A percentile compares a stretch with the other conserved stretches of the same genome.
Evolutionary conservation across 805 yeast genomes (phyloP).

Genomic region (Priceomyces melissophilus): DNA sequence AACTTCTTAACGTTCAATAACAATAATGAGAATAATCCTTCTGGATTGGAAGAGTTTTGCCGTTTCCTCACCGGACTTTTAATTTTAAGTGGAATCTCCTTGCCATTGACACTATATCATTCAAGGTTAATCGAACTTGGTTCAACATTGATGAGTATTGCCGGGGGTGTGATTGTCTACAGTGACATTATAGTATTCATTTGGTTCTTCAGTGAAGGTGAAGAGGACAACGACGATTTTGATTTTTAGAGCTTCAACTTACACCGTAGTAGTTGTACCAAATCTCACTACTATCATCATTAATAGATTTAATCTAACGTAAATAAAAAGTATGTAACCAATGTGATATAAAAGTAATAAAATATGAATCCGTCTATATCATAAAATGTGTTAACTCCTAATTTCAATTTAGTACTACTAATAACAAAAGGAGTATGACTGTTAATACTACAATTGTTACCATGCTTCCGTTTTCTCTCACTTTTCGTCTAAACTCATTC

Average conservation of each 20-base stretch:
- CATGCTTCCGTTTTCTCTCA: slow-evolving; percentile 41
- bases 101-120: slow-evolving; percentile 41
- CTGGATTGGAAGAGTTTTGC: slow-evolving; percentile 37
- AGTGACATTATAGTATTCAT: slow-evolving; percentile 41
- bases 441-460: slow-evolving; percentile 40
- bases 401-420: slow-evolving; percentile 38
- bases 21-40: slow-evolving; percentile 34
- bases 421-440: slow-evolving; percentile 34
- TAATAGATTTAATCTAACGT: neutral
- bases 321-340: neutral
- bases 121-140: slow-evolving; percentile 34
- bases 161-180: slow-evolving; percentile 45
- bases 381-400: neutral
- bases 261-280: neutral
- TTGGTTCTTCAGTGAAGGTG: slow-evolving; percentile 45
- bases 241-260: slow-evolving; percentile 26
- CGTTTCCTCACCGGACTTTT: slow-evolving; percentile 38
- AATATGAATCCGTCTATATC: neutral
- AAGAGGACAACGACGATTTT: slow-evolving; percentile 44
- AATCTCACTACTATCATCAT: neutral
- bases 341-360: neutral
- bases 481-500: slow-evolving; percentile 28
- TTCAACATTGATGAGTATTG: slow-evolving; percentile 40
- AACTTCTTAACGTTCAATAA: slow-evolving; percentile 43
- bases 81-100: slow-evolving; percentile 42